These are phyloP conservation scores for Backusella liffmaniae DNA, from an alignment of 192 early-diverging fungal species.

Conservation along the genomic window DNA sequence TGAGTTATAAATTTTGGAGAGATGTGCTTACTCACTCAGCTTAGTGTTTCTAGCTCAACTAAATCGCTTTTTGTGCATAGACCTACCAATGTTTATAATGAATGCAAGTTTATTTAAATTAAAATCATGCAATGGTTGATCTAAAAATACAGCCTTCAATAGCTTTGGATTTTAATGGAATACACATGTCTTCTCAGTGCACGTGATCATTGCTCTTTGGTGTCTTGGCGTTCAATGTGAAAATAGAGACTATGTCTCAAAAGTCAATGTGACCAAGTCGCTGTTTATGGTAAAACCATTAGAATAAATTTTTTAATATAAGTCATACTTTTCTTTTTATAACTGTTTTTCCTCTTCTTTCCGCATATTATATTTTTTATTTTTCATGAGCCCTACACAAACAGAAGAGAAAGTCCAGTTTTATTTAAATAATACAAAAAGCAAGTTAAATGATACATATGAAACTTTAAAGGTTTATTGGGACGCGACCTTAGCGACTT, in stretches of 20 bases:
- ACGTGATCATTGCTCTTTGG: background rate
- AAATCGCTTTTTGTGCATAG: background rate
- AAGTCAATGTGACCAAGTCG: background rate
- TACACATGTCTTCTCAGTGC: background rate
- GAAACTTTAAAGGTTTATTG: constrained; percentile 3
- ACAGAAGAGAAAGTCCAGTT: background rate
- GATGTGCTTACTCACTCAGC: background rate
- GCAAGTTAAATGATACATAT: background rate
- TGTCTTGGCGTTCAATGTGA: background rate
- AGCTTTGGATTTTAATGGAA: background rate
- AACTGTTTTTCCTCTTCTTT: background rate
- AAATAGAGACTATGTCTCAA: background rate
- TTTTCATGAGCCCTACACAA: background rate
- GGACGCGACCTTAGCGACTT: background rate
- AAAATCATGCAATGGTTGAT: background rate
- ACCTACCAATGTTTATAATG: background rate
- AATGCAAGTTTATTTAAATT: background rate
- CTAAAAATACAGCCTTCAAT: background rate
- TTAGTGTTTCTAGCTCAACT: background rate
- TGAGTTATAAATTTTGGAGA: constrained; percentile 5
- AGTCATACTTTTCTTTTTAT: background rate
- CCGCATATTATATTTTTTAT: background rate
- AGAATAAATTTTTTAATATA: background rate
- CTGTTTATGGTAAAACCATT: constrained; percentile 3
- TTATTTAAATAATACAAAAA: constrained; percentile 4